These are phyloP conservation scores for Fusarium virguliforme DNA, from an alignment of 2,329 filamentous ascomycete genomes.

Conservation along the genomic window DNA sequence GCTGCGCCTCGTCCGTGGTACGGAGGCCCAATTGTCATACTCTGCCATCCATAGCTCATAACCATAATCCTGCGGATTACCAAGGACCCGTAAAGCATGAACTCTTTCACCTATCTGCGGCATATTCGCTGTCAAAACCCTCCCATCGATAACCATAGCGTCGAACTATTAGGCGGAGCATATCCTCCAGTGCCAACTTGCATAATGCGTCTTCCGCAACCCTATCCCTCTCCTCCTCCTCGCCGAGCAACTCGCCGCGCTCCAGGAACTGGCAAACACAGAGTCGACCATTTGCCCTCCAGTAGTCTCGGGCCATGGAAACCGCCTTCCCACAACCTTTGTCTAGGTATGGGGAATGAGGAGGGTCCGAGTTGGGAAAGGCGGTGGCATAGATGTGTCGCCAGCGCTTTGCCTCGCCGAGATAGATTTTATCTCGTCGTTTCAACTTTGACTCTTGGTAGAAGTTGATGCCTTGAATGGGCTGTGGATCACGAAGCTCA, in stretches of 20 bases:
- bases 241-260: background rate
- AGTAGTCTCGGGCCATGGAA: too few species aligned
- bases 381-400: too few species aligned
- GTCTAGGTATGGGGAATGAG: too few species aligned
- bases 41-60: background rate
- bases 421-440: too few species aligned
- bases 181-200: background rate
- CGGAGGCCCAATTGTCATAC: background rate
- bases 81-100: background rate
- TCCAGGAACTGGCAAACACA: background rate
- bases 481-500: too few species aligned
- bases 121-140: background rate
- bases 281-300: background rate
- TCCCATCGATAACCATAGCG: background rate
- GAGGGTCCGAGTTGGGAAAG: too few species aligned
- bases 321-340: too few species aligned
- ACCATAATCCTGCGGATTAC: background rate
- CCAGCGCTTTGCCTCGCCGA: too few species aligned
- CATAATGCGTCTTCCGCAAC: background rate
- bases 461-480: too few species aligned
- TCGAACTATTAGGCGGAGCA: background rate
- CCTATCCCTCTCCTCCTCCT: background rate
- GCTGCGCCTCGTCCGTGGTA: constrained; percentile 34
- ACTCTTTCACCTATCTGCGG: background rate
- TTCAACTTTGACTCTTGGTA: too few species aligned